Evolutionary conservation across 2,329 filamentous ascomycete species (phyloP), one percentile per base, ranked within the genome.

Genomic region (Xylariaceae sp.): DNA sequence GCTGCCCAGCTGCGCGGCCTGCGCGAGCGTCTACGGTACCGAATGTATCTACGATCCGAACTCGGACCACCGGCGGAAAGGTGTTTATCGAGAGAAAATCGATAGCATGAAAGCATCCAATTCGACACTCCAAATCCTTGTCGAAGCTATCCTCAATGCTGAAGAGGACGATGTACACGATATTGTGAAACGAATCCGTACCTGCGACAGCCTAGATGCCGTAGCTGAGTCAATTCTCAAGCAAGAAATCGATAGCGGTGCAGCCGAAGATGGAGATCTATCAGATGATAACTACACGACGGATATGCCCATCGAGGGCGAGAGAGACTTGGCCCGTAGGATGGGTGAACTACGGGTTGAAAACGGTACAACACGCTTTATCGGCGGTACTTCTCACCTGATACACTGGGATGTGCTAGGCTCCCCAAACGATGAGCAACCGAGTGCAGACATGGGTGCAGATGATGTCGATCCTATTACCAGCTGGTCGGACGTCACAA

Each of bases 11-110:
- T 97, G 94, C 70, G 93, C 93, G 6, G 93, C 94, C n/a, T 99
- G 94, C 73, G 86, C 90, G 58, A 96, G 92, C 63, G 93, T 97
- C 49, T 97, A 99, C 70, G 84, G 85, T 57, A 94, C 90, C 56
- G 85, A 89, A 75, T 97, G 94, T 71, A 81, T 97, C 61, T 97
- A 97, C 78, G 93, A 97, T 69, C 93, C 92, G 3, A 95, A 92
- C 69, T 96, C 92, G 53, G 94, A 99, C 71, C 92, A 97, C 71
- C 88, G 94, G 43, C 87, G 94, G 44, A 97, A 97, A 72, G 94
- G 94, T 55, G 94, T 97, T 42, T 97, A 97, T 72, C 92, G 93
- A 67, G 92, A 96, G 73, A 94, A 96, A 72, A 85, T 89, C 20
- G 92, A 96, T 71, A 91, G 84, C 67, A 81, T 93, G 70, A 95